Evolutionary conservation across 169 alveolate species (phyloP), one percentile per base, ranked within the genome.

Genomic region (Plasmodium knowlesi): DNA sequence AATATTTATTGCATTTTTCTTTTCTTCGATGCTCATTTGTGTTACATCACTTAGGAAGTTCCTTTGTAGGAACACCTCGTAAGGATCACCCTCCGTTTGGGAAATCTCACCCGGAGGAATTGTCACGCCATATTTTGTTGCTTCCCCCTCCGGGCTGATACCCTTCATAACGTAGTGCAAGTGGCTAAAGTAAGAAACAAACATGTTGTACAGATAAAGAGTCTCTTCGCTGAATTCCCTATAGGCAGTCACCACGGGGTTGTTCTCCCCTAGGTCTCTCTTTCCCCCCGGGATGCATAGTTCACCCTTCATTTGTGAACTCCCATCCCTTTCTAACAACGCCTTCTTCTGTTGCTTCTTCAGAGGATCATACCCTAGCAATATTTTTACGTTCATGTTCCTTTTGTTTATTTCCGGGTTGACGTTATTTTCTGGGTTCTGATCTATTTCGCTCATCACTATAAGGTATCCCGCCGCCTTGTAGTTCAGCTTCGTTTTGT

Each of bases 211-310:
- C 19, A 73, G 74, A 50, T 46, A 85, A 6, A 85, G 14, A 25
- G 25, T 85, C 37, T 85, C 93, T 85, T 85, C 93, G 41, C 93
- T 85, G 28, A 85, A 85, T 28, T 85, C 93, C 57, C 93, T 53
- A 28, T 53, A 85, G 57, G 93, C 84, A n/a, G 93, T 85, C 34
- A 30, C 53, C n/a, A 73, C 41, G 1, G 93, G 93, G 61, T 74
- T 5, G 10, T n/a, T n/a, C 22, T 85, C 93, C 10, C 37, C 37
- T 0, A 2, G 19, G 25, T 85, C 67, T 16, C 53, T 85, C 67
- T 85, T 85, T 2, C 93, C 93, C 10, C 93, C 93, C 28, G 80
- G 67, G 4, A 85, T 43, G 41, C 73, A 73, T 22, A 85, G 19
- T 74, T 41, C 39, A 2, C 93, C 93, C 28, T 85, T 76, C 37